Base-by-base conservation (phyloP, 768 basidiomycete species). In the Hygrocybe punicea region DNA sequence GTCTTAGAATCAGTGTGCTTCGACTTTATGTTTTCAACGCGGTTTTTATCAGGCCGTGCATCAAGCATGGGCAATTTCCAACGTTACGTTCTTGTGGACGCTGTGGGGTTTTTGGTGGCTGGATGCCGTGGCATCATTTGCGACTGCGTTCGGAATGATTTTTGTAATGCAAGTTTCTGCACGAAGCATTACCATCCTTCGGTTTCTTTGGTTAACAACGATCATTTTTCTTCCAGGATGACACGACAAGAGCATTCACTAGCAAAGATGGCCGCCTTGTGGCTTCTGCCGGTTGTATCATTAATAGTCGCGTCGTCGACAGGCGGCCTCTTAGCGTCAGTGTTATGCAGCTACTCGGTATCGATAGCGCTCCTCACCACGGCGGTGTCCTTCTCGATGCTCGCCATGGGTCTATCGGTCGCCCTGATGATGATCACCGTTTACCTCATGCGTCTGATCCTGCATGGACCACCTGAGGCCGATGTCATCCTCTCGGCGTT, bases 61-160 rank as follows among this genome's bases (percentile, higher is more conserved):
- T 57, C 59, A 68, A 10, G 67, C 72, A 58, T 80, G 74, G 55
- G 65, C 69, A 17, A 75, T 86, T 54, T 83, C 83, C 0, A 84
- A 84, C 11, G 73, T 62, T 39, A 51, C 63, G 1, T 84, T 86
- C 66, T 65, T 86, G 2, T 83, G 80, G 56, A 64, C 74, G 23
- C 63, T 87, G n/a, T 85, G 85, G 81, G 80, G 64, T 0, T 59
- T 83, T 17, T 89, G 87, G 86, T 88, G 86, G 86, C 39, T 82
- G 36, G 84, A 86, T 57, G 72, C 79, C 0, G 69, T 69, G 0
- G 39, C 86, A 17, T 84, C 85, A 0, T 50, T 80, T 42, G 19
- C 11, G 19, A 42, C 19, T 10, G 39, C 2, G 4, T 63, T 60
- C 29, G 56, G 62, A n/a, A 65, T 62, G 59, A 55, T 69, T 34